Evolutionary conservation across 2,329 filamentous ascomycete genomes (phyloP), one percentile per base, ranked within the genome.

Genomic region (Leptographium lundbergii): DNA sequence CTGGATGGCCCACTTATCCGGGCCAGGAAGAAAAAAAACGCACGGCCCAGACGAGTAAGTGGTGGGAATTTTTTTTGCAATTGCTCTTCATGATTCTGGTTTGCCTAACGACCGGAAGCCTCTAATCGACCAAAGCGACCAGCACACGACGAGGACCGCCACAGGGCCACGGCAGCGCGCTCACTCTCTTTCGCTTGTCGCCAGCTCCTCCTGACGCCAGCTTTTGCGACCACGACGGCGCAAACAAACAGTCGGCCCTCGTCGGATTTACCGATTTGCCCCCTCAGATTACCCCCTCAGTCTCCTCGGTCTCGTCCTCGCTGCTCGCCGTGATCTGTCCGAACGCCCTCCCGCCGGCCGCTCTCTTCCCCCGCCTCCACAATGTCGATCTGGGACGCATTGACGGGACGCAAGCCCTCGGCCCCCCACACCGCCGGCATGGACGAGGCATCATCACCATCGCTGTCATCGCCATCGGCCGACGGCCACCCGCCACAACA

Each of bases 381-480:
- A 79, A 78, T 80, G 64, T 79, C 79, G 54, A 72, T 84, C 68
- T 85, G 81, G 81, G 80, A 81, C 68, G 76, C 81, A 64, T 74
- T 85, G 66, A 82, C 81, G n/a, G 78, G 80, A 66, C 78, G 78
- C 71, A 82, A 80, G 72, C 79, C 73, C 65, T 29, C 61, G 17
- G 24, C 45, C 19, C 54, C 25, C 9, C 48, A 57, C 39, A 24
- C n/a, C n/a, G n/a, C 74, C 52, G 66, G 24, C 56, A 65, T 70
- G 59, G 68, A 74, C 57, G 66, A 71, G 59, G 68, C 74, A 54
- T 66, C 74, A 58, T 19, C 56, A 59, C 50, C 36, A 7, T 19
- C 54, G 53, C 52, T 66, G 19, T 58, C 59, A 53, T 65, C 72
- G 51, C 66, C 70, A 56, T 67, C 75, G 6, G 6, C 92, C 71